Conservation (phyloP, 805 yeast species). For the Metschnikowia amazonensis region DNA sequence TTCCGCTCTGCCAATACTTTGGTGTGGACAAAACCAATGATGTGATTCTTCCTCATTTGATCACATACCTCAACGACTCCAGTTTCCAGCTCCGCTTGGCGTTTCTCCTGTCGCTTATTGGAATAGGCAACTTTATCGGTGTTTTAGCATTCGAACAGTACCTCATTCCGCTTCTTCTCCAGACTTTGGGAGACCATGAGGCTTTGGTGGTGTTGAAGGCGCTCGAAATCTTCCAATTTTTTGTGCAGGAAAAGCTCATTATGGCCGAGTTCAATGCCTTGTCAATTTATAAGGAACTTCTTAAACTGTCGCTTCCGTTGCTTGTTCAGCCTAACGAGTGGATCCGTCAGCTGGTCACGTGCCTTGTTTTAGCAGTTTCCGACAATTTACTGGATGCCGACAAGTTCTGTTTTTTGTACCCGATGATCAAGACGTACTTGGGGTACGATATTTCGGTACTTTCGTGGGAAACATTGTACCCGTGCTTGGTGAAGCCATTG, state of each 20-base stretch:
- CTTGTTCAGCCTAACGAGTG: slow-evolving; percentile 83
- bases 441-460: slow-evolving; percentile 72
- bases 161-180: slow-evolving; percentile 77
- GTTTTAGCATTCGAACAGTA: slow-evolving; percentile 80
- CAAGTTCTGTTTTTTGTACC: slow-evolving; percentile 75
- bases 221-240: slow-evolving; percentile 38
- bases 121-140: slow-evolving; percentile 78
- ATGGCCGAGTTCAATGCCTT: slow-evolving; percentile 35
- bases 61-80: slow-evolving; percentile 84
- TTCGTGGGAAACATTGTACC: slow-evolving; percentile 60
- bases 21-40: slow-evolving; percentile 89
- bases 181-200: slow-evolving; percentile 79
- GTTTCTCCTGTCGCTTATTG: slow-evolving; percentile 67
- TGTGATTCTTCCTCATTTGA: slow-evolving; percentile 80
- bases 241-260: slow-evolving; percentile 30
- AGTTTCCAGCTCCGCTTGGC: slow-evolving; percentile 63
- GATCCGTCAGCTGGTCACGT: slow-evolving; percentile 67
- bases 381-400: slow-evolving; percentile 70
- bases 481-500: slow-evolving; percentile 65
- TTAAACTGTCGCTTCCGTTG: slow-evolving; percentile 44
- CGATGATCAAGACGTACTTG: slow-evolving; percentile 71
- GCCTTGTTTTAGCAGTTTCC: slow-evolving; percentile 59
- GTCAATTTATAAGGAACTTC: slow-evolving; percentile 35
- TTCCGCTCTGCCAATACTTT: slow-evolving; percentile 74
- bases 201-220: slow-evolving; percentile 76